Conservation (phyloP, 352 stramenopile species). For the Phytopythium chamaehyphon region DNA sequence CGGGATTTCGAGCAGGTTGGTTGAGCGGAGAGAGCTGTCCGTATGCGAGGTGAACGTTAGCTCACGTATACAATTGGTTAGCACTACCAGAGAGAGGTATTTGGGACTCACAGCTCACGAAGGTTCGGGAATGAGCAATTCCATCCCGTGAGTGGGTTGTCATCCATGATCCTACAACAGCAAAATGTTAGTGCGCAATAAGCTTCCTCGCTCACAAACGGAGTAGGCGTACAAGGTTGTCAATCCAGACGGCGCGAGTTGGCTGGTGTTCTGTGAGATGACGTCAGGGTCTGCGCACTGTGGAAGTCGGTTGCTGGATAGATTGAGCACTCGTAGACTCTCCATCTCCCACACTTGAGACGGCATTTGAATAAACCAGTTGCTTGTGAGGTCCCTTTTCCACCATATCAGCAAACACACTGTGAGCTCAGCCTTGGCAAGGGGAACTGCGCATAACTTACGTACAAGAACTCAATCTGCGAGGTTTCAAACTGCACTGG, state of each 20-base stretch:
- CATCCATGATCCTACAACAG: slow-evolving; percentile 14
- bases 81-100: too few species aligned
- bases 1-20: slow-evolving; percentile 13
- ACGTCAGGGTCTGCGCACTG: slow-evolving; percentile 13
- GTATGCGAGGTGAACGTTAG: neutral
- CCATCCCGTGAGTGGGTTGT: slow-evolving; percentile 14
- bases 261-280: neutral
- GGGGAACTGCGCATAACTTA: neutral
- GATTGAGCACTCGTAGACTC: slow-evolving; percentile 17
- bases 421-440: neutral
- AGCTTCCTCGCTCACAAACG: too few species aligned
- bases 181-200: too few species aligned
- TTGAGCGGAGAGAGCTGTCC: neutral
- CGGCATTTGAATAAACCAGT: slow-evolving; percentile 18
- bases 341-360: slow-evolving; percentile 28
- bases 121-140: slow-evolving; percentile 17
- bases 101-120: slow-evolving; percentile 9
- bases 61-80: too few species aligned
- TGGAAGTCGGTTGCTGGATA: slow-evolving; percentile 22
- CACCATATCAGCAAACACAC: neutral
- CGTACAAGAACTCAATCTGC: slow-evolving; percentile 31
- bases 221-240: slow-evolving; percentile 8
- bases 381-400: slow-evolving; percentile 21
- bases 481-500: slow-evolving; percentile 29
- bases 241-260: slow-evolving; percentile 9